Conservation (phyloP, 345 rosid species). For the Citrus unshiu region DNA sequence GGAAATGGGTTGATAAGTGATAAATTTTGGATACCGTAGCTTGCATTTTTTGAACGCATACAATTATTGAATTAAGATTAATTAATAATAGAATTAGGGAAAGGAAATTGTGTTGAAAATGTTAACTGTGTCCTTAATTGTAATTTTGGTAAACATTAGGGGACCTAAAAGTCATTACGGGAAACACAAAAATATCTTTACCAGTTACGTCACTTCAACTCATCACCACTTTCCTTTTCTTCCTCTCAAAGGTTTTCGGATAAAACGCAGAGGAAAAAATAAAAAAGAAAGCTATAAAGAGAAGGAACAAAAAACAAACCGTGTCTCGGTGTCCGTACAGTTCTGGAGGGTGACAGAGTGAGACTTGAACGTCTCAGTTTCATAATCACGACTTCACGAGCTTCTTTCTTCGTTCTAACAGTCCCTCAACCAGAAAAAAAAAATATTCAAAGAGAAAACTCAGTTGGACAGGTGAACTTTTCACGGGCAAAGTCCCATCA, state of each 20-base stretch:
- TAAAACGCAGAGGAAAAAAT: background rate
- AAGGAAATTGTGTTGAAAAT: too few species aligned
- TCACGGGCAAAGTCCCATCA: constrained; percentile 42
- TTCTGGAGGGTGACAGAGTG: background rate
- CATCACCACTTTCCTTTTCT: background rate
- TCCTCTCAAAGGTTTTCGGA: background rate
- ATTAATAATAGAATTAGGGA: background rate
- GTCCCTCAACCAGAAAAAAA: background rate
- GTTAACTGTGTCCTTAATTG: background rate
- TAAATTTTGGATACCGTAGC: too few species aligned
- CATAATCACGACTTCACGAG: constrained; percentile 3
- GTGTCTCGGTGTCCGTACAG: background rate
- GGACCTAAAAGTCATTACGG: background rate
- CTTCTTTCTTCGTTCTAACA: background rate
- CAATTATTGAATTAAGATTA: too few species aligned
- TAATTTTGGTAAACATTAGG: too few species aligned
- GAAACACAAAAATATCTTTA: constrained; percentile 3
- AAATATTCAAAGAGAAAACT: background rate
- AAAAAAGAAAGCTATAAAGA: background rate
- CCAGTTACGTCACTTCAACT: background rate
- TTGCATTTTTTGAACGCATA: too few species aligned
- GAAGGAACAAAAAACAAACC: background rate
- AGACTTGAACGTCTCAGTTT: background rate
- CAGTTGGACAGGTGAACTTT: constrained; percentile 31
- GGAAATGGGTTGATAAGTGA: too few species aligned